phyloP scores from a whole-genome alignment of 192 early-diverging fungal genomes.

The Diversispora eburnea region DNA sequence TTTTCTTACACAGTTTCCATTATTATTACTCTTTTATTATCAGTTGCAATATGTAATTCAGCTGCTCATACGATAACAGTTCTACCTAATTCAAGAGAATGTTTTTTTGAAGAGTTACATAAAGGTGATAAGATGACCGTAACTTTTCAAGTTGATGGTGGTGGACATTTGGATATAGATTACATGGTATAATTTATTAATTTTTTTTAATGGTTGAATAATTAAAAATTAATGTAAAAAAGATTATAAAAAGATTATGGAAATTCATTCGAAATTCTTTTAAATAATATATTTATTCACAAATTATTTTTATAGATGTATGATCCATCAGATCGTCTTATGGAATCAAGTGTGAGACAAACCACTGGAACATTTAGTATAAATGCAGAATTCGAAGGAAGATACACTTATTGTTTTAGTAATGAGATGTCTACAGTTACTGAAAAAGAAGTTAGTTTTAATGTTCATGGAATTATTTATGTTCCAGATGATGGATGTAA shows the following conservation, averaged over 20 bases:
- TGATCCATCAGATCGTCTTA: conserved; percentile 39
- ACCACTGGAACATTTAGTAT: conserved; percentile 43
- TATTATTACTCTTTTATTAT: neutral
- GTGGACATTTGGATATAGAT: conserved; percentile 64
- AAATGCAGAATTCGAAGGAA: conserved; percentile 50
- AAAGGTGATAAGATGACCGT: conserved; percentile 59
- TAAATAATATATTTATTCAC: no score
- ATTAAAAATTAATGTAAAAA: neutral
- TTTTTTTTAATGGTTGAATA: neutral
- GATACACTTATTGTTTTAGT: conserved; percentile 73
- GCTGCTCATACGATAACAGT: conserved; percentile 23
- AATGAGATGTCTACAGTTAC: conserved; percentile 62
- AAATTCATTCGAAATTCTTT: no score
- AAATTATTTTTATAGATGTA: conserved; percentile 35
- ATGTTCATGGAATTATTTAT: conserved; percentile 46
- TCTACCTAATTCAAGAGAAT: conserved; percentile 28
- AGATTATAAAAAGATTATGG: no score
- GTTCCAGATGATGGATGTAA: conserved; percentile 38
- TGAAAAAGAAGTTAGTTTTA: conserved; percentile 61
- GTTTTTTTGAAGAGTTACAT: conserved; percentile 66
- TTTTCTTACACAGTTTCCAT: neutral
- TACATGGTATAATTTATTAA: conserved; percentile 51
- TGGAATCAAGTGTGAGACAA: conserved; percentile 36
- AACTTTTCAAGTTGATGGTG: conserved; percentile 66
- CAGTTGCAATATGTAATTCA: neutral